These are phyloP conservation scores for Diaporthe velutina DNA, from an alignment of 2,329 filamentous ascomycete genomes.

Conservation along the genomic window DNA sequence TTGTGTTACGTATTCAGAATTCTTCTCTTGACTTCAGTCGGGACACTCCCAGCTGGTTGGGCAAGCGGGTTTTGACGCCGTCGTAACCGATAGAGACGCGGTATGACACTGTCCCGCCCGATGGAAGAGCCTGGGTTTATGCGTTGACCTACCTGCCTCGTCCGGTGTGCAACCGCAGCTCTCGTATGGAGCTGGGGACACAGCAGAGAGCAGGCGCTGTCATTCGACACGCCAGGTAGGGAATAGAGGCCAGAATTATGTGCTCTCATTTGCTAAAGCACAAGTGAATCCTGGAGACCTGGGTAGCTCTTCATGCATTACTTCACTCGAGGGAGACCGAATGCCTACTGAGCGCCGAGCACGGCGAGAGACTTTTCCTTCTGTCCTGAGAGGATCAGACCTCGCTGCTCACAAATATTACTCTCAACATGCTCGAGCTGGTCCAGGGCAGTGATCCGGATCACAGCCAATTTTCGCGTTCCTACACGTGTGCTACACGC, in stretches of 20 bases:
- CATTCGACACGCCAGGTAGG: slow-evolving; percentile 1
- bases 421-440: background rate
- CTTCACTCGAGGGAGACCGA: background rate
- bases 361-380: background rate
- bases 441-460: background rate
- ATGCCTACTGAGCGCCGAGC: background rate
- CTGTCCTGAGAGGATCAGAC: background rate
- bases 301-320: slow-evolving; percentile 3
- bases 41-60: background rate
- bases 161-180: background rate
- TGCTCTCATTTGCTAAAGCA: background rate
- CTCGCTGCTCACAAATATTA: background rate
- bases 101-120: background rate
- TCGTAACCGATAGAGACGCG: background rate
- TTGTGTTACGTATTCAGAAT: background rate
- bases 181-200: background rate
- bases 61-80: background rate
- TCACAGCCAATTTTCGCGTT: background rate
- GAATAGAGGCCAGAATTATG: background rate
- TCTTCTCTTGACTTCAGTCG: background rate
- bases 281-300: background rate
- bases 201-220: background rate
- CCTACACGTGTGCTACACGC: background rate
- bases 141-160: background rate
- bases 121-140: background rate